Percentiles rank a stretch among this genome's conserved stretches.
Evolutionary conservation across 2,329 filamentous ascomycete species (phyloP).

Genomic region (Domatiomyces globalis): DNA sequence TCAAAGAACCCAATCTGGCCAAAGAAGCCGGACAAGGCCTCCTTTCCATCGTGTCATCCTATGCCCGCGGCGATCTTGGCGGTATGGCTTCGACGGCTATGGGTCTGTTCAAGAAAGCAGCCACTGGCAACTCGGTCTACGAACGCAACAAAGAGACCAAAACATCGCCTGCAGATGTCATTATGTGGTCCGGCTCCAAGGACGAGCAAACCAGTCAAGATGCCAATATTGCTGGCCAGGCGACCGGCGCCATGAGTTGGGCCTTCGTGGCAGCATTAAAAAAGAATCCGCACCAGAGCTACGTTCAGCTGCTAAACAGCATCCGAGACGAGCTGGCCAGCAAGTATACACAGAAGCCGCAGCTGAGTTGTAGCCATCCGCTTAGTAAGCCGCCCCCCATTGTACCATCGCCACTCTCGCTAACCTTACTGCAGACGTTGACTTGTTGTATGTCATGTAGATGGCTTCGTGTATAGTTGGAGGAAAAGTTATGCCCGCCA

Average conservation of each 20-base stretch:
- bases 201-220: constrained; percentile 92
- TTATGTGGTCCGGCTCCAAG: constrained; percentile 97
- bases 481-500: background rate
- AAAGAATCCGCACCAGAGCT: constrained; percentile 90
- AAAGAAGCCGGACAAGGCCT: constrained; percentile 54
- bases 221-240: constrained; percentile 71
- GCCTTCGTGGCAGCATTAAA: constrained; percentile 85
- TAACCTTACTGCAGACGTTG: constrained; percentile 39
- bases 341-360: constrained; percentile 89
- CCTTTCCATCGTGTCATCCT: constrained; percentile 56
- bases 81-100: constrained; percentile 70
- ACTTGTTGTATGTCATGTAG: constrained; percentile 55
- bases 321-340: constrained; percentile 76
- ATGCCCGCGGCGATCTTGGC: constrained; percentile 69
- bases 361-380: constrained; percentile 90
- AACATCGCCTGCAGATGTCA: constrained; percentile 85
- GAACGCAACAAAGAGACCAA: constrained; percentile 74
- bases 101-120: constrained; percentile 75
- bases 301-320: constrained; percentile 87
- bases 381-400: constrained; percentile 51
- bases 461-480: background rate
- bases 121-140: constrained; percentile 62
- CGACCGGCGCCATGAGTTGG: constrained; percentile 96
- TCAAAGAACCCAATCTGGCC: constrained; percentile 55
- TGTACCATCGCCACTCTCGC: constrained; percentile 15